Percentiles rank a stretch among this genome's conserved stretches.
These are phyloP conservation scores for Triticum dicoccoides DNA, from an alignment of 176 grass and related monocot genomes.

Conservation along the genomic window DNA sequence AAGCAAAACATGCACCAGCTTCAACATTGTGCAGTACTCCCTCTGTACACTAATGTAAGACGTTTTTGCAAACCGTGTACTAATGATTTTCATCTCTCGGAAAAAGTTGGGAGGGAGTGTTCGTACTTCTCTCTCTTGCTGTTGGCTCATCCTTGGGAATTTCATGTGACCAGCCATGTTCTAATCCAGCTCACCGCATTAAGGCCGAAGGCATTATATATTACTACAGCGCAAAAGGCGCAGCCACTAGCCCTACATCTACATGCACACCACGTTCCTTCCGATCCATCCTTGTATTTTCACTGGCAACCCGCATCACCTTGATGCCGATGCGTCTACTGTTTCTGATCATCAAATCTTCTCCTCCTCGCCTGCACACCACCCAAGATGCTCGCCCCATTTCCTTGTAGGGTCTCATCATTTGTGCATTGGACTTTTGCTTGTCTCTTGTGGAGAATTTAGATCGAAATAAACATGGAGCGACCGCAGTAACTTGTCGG, in stretches of 20 bases:
- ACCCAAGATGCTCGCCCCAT: slow-evolving; percentile 20
- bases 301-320: background rate
- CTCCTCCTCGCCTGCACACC: slow-evolving; percentile 7
- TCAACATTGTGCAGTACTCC: background rate
- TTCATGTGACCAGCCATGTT: slow-evolving; percentile 45
- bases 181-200: slow-evolving; percentile 51
- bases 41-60: no score
- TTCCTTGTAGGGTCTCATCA: background rate
- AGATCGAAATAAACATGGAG: background rate
- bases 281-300: slow-evolving; percentile 15
- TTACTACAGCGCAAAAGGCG: slow-evolving; percentile 49
- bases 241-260: slow-evolving; percentile 37
- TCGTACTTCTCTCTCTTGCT: background rate
- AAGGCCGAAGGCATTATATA: slow-evolving; percentile 37
- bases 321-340: slow-evolving; percentile 6
- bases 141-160: slow-evolving; percentile 26
- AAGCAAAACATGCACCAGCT: background rate
- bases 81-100: background rate
- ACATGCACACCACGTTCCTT: slow-evolving; percentile 52
- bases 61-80: background rate
- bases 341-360: slow-evolving; percentile 26
- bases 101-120: background rate
- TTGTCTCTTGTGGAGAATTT: background rate
- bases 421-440: slow-evolving; percentile 4
- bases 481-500: background rate